Percentiles rank a stretch among this genome's conserved stretches.
Conservation (phyloP, 192 early-diverging fungal species). For the Entrophospora sp. region DNA sequence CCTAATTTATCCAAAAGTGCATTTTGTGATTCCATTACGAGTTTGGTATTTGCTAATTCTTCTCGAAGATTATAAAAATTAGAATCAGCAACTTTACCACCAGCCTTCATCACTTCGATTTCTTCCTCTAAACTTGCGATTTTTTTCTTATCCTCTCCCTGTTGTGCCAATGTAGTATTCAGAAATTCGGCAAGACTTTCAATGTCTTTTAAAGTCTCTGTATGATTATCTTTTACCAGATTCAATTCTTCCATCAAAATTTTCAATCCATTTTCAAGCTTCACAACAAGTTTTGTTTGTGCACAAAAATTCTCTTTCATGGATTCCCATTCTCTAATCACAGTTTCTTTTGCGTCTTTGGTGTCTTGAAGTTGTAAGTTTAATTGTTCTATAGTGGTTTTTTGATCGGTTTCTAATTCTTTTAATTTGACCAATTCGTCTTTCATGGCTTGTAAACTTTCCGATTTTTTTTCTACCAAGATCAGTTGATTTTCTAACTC, state of each 20-base stretch:
- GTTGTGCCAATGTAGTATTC: background rate
- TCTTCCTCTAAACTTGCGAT: background rate
- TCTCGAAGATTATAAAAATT: background rate
- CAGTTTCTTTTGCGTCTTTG: background rate
- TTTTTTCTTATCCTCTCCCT: background rate
- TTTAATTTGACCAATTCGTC: background rate
- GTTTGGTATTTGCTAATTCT: background rate
- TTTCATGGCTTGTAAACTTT: background rate
- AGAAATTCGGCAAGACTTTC: background rate
- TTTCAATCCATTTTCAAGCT: background rate
- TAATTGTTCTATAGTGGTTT: background rate
- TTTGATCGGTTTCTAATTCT: background rate
- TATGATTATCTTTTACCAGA: background rate
- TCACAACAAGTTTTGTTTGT: background rate
- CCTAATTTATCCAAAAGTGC: constrained; percentile 6
- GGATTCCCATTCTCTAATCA: background rate
- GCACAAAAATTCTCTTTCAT: background rate
- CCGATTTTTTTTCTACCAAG: background rate
- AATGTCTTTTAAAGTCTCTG: background rate
- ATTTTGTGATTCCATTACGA: constrained; percentile 4
- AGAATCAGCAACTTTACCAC: too few relatives aligned
- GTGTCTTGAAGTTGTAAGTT: background rate
- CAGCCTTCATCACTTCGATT: background rate
- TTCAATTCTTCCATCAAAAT: constrained; percentile 4
- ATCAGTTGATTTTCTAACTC: background rate